Conservation (phyloP, 2,329 filamentous ascomycete genomes). For the Aurifilum marmelostoma region DNA sequence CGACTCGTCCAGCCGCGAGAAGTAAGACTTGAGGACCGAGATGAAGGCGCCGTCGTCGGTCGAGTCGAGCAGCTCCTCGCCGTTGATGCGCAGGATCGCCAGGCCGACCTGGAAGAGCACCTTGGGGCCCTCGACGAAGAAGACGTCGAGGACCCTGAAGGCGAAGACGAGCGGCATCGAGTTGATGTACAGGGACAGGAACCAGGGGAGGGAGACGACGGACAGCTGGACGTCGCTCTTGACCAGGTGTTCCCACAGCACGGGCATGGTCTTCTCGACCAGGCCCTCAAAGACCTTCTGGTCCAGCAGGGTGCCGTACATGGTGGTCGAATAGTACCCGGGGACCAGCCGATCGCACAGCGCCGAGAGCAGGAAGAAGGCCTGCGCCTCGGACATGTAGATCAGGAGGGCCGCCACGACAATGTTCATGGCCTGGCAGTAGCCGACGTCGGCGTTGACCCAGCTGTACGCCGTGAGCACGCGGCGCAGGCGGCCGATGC, state of each 20-base stretch:
- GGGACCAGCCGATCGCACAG: conserved; percentile 92
- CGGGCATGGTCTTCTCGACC: conserved; percentile 98
- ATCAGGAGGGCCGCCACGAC: conserved; percentile 97
- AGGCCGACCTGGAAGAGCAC: conserved; percentile 96
- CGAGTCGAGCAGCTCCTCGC: conserved; percentile 91
- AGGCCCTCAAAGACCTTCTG: conserved; percentile 97
- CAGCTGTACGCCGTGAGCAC: conserved; percentile 98
- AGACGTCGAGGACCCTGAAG: conserved; percentile 94
- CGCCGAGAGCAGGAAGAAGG: conserved; percentile 89
- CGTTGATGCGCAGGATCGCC: conserved; percentile 96
- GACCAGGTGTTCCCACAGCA: conserved; percentile 97
- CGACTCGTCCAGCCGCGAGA: conserved; percentile 89
- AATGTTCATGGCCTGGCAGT: conserved; percentile 99
- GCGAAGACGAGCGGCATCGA: conserved; percentile 99
- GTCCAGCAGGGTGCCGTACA: conserved; percentile 97
- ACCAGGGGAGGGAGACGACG: conserved; percentile 96
- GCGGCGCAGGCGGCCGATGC: conserved; percentile 84
- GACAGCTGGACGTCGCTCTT: conserved; percentile 97
- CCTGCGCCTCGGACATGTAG: conserved; percentile 96
- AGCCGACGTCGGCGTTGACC: conserved; percentile 93
- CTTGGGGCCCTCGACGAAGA: conserved; percentile 97
- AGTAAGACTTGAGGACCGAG: conserved; percentile 93
- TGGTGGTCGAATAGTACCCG: conserved; percentile 97
- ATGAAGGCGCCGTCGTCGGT: conserved; percentile 96
- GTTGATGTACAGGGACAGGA: conserved; percentile 97